Conservation (phyloP, 257 asterid genomes). For the Nicotiana tomentosiformis region DNA sequence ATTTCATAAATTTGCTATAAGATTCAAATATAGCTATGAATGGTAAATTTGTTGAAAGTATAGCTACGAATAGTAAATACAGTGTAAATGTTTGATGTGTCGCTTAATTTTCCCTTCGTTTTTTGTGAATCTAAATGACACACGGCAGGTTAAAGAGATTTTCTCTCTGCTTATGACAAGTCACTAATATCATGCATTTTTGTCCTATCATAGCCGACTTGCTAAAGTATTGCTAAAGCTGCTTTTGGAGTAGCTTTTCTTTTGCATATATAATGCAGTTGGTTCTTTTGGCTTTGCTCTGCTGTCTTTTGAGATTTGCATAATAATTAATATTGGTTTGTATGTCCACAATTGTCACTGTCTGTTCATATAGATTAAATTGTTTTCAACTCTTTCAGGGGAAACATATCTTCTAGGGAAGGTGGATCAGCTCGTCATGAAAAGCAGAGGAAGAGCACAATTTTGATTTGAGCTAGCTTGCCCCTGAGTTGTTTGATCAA, state of each 20-base stretch:
- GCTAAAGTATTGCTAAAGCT: neutral
- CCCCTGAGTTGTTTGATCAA: conserved; percentile 6
- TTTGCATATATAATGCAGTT: neutral
- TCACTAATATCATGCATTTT: neutral
- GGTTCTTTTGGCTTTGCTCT: neutral
- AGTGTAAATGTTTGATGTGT: too few relatives aligned
- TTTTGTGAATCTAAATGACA: neutral
- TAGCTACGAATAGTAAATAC: too few relatives aligned
- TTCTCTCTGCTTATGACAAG: neutral
- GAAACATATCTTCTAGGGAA: conserved; percentile 10
- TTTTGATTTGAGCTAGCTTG: conserved; percentile 24
- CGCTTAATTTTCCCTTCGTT: neutral
- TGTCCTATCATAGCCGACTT: neutral
- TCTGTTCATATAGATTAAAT: neutral
- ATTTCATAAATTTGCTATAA: too few relatives aligned
- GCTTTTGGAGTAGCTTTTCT: neutral
- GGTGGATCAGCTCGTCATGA: conserved; percentile 13
- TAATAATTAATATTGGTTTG: neutral
- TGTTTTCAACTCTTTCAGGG: conserved; percentile 19
- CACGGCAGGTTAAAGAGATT: neutral
- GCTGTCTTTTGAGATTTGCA: neutral
- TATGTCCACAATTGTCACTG: neutral
- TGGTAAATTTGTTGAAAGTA: too few relatives aligned
- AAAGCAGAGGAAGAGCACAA: conserved; percentile 12
- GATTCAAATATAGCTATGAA: too few relatives aligned